Evolutionary conservation across 2,329 filamentous ascomycete genomes (phyloP), one percentile per base, ranked within the genome.

Genomic region (Alternaria triticina): DNA sequence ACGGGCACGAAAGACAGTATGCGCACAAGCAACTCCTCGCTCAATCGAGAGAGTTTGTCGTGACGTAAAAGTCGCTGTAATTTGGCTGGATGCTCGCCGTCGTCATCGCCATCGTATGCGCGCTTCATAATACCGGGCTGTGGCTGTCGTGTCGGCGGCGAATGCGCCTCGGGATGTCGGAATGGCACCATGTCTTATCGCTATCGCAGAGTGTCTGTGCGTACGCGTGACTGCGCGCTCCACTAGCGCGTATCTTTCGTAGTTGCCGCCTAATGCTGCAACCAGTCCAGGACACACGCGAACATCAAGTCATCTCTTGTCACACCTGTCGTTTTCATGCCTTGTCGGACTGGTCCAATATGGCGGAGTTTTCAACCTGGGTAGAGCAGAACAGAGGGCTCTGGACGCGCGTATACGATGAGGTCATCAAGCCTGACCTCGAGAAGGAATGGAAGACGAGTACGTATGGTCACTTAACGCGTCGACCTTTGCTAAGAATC

Each of bases 21-120:
- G 70, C 94, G 91, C 59, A 98, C 83, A 30, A 97, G 86, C 33
- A 98, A 85, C 80, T 99, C 96, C 78, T 97, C 92, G 66, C 94
- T 97, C 55, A 98, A 85, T 9, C 80, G 82, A 7, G 92, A 92
- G 15, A 97, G 79, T 51, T 85, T 84, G 80, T 97, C 91, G 60
- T 77, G 68, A 46, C 73, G 70, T 57, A 75, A 74, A 28, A 82
- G 78, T 36, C 77, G 77, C 57, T 73, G 70, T 61, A 84, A 80
- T 76, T 90, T 89, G 11, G 73, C 60, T n/a, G 78, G 67, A 22
- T 70, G 77, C 56, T 71, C 74, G 44, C 55, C 58, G 33, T 60
- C 58, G n/a, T 65, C 68, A 5, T 71, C 74, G 22, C 75, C 76
- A 7, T 79, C 79, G 40, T 74, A 73, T 52, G 69, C 55, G 33